phyloP scores from a whole-genome alignment of 2,329 filamentous ascomycete genomes.

The Pleoardoris graminearum region DNA sequence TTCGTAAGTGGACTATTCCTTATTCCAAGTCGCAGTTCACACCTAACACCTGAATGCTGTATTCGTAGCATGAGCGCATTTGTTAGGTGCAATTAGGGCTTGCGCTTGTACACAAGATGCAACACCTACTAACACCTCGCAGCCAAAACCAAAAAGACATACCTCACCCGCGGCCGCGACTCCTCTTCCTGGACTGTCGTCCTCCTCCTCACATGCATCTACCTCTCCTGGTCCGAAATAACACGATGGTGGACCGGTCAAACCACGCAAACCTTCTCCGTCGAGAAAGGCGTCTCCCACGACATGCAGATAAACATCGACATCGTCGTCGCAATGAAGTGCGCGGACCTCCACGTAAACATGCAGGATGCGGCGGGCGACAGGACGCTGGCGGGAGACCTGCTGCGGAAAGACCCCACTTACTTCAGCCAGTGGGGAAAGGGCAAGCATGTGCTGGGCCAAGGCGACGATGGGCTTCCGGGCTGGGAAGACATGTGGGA shows the following conservation, averaged over 20 bases:
- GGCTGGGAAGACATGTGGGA: conserved; percentile 72
- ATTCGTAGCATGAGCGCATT: too few species aligned
- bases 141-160: conserved; percentile 97
- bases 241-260: conserved; percentile 79
- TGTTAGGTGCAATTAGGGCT: neutral
- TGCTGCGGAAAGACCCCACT: conserved; percentile 76
- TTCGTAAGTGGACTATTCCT: conserved; percentile 72
- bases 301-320: conserved; percentile 94
- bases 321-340: conserved; percentile 87
- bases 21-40: too few species aligned
- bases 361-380: conserved; percentile 95
- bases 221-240: conserved; percentile 79
- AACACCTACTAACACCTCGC: conserved; percentile 19
- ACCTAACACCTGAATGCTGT: too few species aligned
- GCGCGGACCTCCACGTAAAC: conserved; percentile 88
- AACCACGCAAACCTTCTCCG: conserved; percentile 87
- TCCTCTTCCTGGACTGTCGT: conserved; percentile 93
- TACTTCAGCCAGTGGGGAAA: conserved; percentile 78
- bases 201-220: conserved; percentile 72
- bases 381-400: conserved; percentile 78
- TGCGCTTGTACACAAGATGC: neutral
- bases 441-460: conserved; percentile 59
- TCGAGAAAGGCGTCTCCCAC: conserved; percentile 88
- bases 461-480: conserved; percentile 33
- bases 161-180: conserved; percentile 78